Conservation (phyloP, 139 green algal species). For the Marvania coccoides region DNA sequence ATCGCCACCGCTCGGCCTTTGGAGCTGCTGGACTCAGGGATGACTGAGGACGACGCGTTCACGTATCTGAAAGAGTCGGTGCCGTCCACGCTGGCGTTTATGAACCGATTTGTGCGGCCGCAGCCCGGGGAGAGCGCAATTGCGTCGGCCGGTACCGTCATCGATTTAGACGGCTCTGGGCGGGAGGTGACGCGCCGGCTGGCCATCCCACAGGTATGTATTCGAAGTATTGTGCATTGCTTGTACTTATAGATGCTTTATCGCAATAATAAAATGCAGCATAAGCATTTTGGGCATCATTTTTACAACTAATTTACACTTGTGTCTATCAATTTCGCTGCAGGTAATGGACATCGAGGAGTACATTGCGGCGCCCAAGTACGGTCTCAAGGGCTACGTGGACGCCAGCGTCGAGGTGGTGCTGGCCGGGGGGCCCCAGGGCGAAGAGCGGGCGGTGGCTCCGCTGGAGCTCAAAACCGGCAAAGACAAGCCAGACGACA, state of each 20-base stretch:
- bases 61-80: slow-evolving; percentile 11
- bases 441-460: slow-evolving; percentile 30
- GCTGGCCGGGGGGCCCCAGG: neutral
- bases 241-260: no score
- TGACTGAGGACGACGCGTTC: slow-evolving; percentile 37
- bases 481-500: slow-evolving; percentile 50
- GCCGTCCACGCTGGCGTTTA: slow-evolving; percentile 14
- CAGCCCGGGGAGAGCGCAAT: neutral
- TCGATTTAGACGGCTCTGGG: neutral
- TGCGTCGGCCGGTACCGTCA: neutral
- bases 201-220: no score
- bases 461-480: slow-evolving; percentile 96
- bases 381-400: slow-evolving; percentile 87
- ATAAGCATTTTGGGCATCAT: no score
- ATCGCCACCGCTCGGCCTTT: slow-evolving; percentile 30
- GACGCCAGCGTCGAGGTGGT: slow-evolving; percentile 64
- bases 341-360: slow-evolving; percentile 94
- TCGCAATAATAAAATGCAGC: no score
- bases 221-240: no score
- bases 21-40: slow-evolving; percentile 51
- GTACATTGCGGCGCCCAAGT: slow-evolving; percentile 78
- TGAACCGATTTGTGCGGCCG: slow-evolving; percentile 20
- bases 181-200: neutral
- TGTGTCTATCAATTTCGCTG: no score
- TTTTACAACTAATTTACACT: no score